Evolutionary conservation across 2,329 filamentous ascomycete species (phyloP).

Genomic region (Claviceps sp.): DNA sequence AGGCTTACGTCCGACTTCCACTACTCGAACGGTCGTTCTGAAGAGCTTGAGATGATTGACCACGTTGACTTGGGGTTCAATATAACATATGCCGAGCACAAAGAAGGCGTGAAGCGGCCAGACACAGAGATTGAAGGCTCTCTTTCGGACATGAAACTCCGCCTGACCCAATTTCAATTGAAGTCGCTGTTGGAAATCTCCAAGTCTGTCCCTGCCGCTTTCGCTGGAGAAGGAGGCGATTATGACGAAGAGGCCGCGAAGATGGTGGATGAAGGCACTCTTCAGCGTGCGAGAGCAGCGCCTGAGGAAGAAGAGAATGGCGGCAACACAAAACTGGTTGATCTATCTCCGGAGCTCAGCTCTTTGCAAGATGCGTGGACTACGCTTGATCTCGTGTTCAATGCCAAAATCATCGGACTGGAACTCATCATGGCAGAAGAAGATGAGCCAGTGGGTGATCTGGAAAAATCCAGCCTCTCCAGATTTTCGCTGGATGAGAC

Average conservation of each 20-base stretch:
- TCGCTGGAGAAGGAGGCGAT: conserved; percentile 54
- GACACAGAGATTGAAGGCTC: conserved; percentile 84
- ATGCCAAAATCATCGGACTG: conserved; percentile 73
- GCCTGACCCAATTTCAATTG: conserved; percentile 80
- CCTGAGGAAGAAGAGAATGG: conserved; percentile 17
- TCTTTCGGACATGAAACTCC: conserved; percentile 87
- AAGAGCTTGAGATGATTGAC: conserved; percentile 93
- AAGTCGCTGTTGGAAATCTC: conserved; percentile 82
- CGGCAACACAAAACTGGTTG: conserved; percentile 29
- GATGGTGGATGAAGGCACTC: conserved; percentile 50
- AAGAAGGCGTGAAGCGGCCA: conserved; percentile 60
- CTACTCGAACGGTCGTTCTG: conserved; percentile 56
- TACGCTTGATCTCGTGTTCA: conserved; percentile 84
- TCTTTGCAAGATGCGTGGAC: conserved; percentile 67
- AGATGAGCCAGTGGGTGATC: conserved; percentile 62
- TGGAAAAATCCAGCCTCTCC: conserved; percentile 72
- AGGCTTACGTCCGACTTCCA: conserved; percentile 81
- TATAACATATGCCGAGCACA: conserved; percentile 83
- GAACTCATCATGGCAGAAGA: conserved; percentile 72
- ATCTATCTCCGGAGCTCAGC: conserved; percentile 58
- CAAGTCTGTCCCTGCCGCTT: conserved; percentile 75
- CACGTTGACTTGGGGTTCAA: conserved; percentile 91
- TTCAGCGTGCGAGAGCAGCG: conserved; percentile 33
- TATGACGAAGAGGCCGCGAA: conserved; percentile 61
- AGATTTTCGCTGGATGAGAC: conserved; percentile 92